These are phyloP conservation scores for Sphaerulina populicola DNA, from an alignment of 2,329 filamentous ascomycete genomes.

Conservation along the genomic window DNA sequence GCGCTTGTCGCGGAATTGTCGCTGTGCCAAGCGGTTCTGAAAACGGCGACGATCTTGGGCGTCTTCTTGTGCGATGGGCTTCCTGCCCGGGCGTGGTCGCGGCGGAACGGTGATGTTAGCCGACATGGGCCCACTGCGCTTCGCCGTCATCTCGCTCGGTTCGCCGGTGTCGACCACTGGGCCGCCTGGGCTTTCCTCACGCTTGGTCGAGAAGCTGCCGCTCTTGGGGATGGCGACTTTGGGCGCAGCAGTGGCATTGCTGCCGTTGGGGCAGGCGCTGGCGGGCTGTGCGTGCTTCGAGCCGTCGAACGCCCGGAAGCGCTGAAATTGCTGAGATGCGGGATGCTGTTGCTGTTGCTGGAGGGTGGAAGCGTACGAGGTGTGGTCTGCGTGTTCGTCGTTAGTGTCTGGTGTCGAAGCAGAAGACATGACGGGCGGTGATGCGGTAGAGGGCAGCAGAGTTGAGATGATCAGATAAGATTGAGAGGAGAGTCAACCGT, in stretches of 20 bases:
- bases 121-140: constrained; percentile 33
- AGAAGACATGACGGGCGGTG: constrained; percentile 13
- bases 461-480: constrained; percentile 26
- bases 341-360: not conserved
- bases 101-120: constrained; percentile 35
- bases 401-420: constrained; percentile 18
- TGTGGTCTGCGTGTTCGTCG: constrained; percentile 12
- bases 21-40: constrained; percentile 85
- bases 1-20: constrained; percentile 79
- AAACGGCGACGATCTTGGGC: constrained; percentile 88
- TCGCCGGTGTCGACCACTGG: constrained; percentile 1
- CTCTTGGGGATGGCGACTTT: constrained; percentile 12
- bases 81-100: constrained; percentile 64
- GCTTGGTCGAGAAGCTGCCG: constrained; percentile 2
- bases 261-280: constrained; percentile 2
- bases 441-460: constrained; percentile 5
- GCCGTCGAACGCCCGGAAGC: not conserved
- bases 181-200: not conserved
- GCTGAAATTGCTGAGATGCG: not conserved
- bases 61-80: constrained; percentile 69
- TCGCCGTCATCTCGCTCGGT: constrained; percentile 9
- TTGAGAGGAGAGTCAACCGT: constrained; percentile 4
- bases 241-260: constrained; percentile 5
- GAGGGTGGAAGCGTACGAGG: not conserved
- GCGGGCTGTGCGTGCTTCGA: not conserved